Percentiles rank a stretch among this genome's conserved stretches.
Evolutionary conservation across 352 stramenopile genomes (phyloP).

Genomic region (Pythium plurisporium): DNA sequence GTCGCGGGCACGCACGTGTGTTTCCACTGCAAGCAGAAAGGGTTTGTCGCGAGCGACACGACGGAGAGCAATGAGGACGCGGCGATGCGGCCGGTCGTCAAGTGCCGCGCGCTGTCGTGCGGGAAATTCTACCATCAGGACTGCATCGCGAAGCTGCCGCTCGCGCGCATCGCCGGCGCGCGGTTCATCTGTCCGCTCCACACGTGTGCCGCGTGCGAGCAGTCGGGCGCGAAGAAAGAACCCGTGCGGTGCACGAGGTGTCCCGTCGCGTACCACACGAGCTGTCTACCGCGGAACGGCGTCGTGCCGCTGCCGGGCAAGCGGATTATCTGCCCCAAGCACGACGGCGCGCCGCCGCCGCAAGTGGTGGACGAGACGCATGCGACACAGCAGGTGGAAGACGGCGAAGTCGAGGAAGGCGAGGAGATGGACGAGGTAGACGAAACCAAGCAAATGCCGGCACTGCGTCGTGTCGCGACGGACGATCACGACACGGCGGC

Average conservation of each 20-base stretch:
- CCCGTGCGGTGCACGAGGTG: constrained; percentile 77
- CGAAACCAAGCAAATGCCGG: constrained; percentile 7
- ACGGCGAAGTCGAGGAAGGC: not conserved
- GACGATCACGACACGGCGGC: constrained; percentile 3
- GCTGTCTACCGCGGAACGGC: constrained; percentile 58
- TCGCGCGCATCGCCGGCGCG: constrained; percentile 69
- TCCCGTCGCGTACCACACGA: constrained; percentile 75
- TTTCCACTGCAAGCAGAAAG: constrained; percentile 75
- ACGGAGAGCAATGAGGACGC: not conserved
- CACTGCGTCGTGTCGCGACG: constrained; percentile 4
- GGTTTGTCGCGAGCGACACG: constrained; percentile 21
- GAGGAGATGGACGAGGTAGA: not conserved
- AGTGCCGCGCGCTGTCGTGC: constrained; percentile 77
- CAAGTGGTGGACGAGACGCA: no score
- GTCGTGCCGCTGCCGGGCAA: constrained; percentile 57
- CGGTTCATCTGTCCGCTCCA: constrained; percentile 86
- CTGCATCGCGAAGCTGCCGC: constrained; percentile 73
- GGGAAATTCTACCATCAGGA: constrained; percentile 84
- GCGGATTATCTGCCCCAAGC: constrained; percentile 73
- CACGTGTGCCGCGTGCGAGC: constrained; percentile 70
- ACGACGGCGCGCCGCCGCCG: constrained; percentile 12
- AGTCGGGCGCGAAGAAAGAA: constrained; percentile 75
- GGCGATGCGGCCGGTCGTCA: constrained; percentile 38
- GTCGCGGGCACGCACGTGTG: constrained; percentile 53
- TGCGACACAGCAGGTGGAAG: not conserved